A percentile compares a stretch with the other conserved stretches of the same genome.
Evolutionary conservation across 768 basidiomycete genomes (phyloP).

Genomic region (Termitomyces sp.): DNA sequence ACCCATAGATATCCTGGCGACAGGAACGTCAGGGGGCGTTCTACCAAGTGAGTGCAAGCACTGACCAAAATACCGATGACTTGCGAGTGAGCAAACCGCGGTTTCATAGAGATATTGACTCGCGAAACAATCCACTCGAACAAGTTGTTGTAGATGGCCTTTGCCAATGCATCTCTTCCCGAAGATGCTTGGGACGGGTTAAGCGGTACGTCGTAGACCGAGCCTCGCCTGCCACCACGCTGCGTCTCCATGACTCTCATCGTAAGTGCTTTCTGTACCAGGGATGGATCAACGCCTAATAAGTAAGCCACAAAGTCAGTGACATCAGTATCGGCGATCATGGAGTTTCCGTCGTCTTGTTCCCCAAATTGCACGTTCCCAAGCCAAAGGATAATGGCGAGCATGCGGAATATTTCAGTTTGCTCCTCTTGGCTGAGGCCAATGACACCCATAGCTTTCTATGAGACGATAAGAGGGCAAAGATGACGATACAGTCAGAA

Average conservation of each 20-base stretch:
- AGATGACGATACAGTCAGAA: background rate
- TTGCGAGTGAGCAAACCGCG: constrained; percentile 64
- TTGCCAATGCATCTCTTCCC: constrained; percentile 87
- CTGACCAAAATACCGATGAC: constrained; percentile 89
- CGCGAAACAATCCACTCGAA: constrained; percentile 99
- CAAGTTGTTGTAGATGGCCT: constrained; percentile 96
- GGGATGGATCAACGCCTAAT: constrained; percentile 77
- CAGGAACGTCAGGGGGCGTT: constrained; percentile 2
- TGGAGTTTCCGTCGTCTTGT: constrained; percentile 84
- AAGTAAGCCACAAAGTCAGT: constrained; percentile 94
- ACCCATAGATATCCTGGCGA: constrained; percentile 91
- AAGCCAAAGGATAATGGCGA: constrained; percentile 91
- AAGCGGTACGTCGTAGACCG: constrained; percentile 93
- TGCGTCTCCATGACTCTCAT: constrained; percentile 88
- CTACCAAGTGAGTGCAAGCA: constrained; percentile 4
- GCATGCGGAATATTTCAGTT: constrained; percentile 87
- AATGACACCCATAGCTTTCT: constrained; percentile 93
- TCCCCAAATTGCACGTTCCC: constrained; percentile 93
- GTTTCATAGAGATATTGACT: constrained; percentile 95
- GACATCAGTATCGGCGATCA: constrained; percentile 77
- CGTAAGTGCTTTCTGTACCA: constrained; percentile 85
- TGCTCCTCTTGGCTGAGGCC: constrained; percentile 86
- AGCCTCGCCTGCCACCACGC: constrained; percentile 87
- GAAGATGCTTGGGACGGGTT: constrained; percentile 89
- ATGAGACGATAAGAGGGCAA: constrained; percentile 6